These are phyloP conservation scores for Zarea fungicola DNA, from an alignment of 2,329 filamentous ascomycete species.

Conservation along the genomic window DNA sequence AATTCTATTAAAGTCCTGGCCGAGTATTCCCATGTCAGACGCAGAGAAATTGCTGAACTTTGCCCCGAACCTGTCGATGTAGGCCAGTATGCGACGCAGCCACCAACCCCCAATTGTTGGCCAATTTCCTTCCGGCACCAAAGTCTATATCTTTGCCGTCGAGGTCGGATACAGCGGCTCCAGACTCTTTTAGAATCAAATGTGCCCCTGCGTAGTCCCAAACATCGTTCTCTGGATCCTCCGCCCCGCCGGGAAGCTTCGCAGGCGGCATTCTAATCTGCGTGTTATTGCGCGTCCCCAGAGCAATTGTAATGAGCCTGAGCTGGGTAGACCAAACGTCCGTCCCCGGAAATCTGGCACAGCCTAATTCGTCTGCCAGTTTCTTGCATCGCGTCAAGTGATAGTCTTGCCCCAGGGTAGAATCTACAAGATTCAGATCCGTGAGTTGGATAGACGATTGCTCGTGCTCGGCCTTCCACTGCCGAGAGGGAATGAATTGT, in stretches of 20 bases:
- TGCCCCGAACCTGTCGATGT: neutral
- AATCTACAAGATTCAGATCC: constrained; percentile 3
- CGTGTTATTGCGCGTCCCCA: neutral
- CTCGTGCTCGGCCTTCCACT: no score
- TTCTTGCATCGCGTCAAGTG: neutral
- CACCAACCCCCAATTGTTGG: neutral
- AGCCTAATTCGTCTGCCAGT: neutral
- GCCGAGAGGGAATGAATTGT: constrained; percentile 1
- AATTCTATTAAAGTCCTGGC: no score
- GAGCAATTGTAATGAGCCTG: neutral
- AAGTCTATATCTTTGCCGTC: constrained; percentile 4
- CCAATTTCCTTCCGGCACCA: neutral
- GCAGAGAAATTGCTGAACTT: no score
- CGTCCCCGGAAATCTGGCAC: neutral
- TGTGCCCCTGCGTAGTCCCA: constrained; percentile 7
- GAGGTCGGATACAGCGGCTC: neutral
- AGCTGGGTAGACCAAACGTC: constrained; percentile 11
- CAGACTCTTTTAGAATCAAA: neutral
- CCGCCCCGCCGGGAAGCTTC: neutral
- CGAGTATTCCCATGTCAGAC: no score
- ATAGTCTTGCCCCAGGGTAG: neutral
- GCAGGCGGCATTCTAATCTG: neutral
- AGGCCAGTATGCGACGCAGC: neutral
- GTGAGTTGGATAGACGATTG: neutral
- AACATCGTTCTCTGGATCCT: neutral